Conservation (phyloP, 2,329 filamentous ascomycete genomes). For the Ophiostoma montium region DNA sequence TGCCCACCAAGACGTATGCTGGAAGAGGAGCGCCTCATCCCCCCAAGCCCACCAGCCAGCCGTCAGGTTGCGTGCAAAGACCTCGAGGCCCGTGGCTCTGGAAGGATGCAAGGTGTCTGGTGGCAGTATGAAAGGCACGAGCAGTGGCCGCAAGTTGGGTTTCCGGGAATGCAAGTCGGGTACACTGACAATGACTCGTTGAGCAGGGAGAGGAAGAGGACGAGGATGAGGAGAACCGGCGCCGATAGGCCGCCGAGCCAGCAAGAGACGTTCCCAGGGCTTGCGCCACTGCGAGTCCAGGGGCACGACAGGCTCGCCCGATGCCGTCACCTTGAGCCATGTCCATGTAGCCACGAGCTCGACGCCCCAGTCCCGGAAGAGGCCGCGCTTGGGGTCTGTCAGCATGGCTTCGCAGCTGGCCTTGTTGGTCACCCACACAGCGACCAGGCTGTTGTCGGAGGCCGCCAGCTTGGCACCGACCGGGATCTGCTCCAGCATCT, state of each 20-base stretch:
- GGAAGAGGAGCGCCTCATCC: conserved; percentile 57
- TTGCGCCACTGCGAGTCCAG: conserved; percentile 52
- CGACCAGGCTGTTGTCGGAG: conserved; percentile 45
- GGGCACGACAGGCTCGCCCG: conserved; percentile 49
- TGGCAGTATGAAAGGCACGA: conserved; percentile 24
- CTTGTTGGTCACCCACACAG: conserved; percentile 69
- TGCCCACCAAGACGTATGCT: conserved; percentile 25
- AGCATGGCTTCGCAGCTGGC: conserved; percentile 41
- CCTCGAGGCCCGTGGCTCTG: conserved; percentile 41
- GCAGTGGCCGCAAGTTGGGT: conserved; percentile 50
- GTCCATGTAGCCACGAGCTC: conserved; percentile 56
- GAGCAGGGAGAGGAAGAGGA: conserved; percentile 7
- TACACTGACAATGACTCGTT: conserved; percentile 51
- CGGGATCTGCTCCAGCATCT: conserved; percentile 40
- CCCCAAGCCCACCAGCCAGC: conserved; percentile 71
- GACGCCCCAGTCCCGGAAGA: conserved; percentile 56
- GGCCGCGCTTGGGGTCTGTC: conserved; percentile 29
- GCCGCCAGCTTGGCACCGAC: conserved; percentile 35
- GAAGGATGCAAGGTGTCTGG: conserved; percentile 2
- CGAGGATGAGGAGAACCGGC: conserved; percentile 19
- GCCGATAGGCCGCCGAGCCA: conserved; percentile 36
- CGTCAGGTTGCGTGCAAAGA: conserved; percentile 63
- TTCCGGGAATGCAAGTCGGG: conserved; percentile 70
- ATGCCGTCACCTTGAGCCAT: conserved; percentile 59
- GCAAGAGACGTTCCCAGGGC: conserved; percentile 60